These are phyloP conservation scores for Hyaloscypha hepaticicola DNA, from an alignment of 495 filamentous ascomycete species.

Conservation along the genomic window DNA sequence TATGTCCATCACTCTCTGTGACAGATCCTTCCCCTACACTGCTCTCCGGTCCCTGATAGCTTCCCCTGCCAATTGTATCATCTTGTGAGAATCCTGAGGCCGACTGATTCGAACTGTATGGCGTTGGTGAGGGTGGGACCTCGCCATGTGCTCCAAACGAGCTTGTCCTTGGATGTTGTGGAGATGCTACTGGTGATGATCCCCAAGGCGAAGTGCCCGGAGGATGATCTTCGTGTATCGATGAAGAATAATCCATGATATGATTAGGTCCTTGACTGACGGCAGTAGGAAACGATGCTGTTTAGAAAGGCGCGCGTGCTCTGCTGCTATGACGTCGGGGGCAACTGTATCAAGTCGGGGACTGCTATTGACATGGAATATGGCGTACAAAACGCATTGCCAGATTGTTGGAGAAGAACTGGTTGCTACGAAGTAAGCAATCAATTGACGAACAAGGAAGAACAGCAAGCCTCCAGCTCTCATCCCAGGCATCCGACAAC, in stretches of 20 bases:
- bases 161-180: conserved; percentile 57
- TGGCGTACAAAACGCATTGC: conserved; percentile 5
- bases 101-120: conserved; percentile 36
- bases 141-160: conserved; percentile 53
- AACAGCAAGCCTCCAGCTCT: conserved; percentile 2
- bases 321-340: conserved; percentile 14
- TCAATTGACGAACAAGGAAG: neutral
- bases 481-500: conserved; percentile 17
- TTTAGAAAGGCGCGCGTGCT: neutral
- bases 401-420: conserved; percentile 6
- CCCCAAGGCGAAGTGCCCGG: conserved; percentile 76
- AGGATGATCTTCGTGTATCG: conserved; percentile 71
- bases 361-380: neutral
- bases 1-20: conserved; percentile 27
- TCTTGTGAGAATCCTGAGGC: conserved; percentile 33
- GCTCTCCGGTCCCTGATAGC: conserved; percentile 24
- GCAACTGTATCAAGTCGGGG: neutral
- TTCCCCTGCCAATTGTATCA: conserved; percentile 25
- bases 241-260: conserved; percentile 81
- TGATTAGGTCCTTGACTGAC: neutral
- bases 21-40: conserved; percentile 26
- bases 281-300: neutral
- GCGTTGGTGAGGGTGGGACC: conserved; percentile 56
- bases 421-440: conserved; percentile 1
- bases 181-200: conserved; percentile 60